Percentiles rank a stretch among this genome's conserved stretches.
Evolutionary conservation across 345 rosid genomes (phyloP).

Genomic region (Lagerstroemia speciosa): DNA sequence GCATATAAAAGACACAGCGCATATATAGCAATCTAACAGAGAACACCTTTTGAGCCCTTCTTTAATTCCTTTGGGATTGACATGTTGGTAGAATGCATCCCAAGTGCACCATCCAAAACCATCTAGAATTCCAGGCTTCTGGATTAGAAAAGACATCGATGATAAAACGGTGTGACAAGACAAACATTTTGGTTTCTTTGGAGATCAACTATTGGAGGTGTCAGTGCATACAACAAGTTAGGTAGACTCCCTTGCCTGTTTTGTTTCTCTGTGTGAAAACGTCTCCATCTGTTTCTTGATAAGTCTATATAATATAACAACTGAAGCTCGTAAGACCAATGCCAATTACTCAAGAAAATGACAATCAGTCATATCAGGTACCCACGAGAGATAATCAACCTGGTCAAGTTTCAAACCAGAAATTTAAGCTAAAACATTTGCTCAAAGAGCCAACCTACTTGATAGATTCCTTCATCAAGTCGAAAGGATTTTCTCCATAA

Average conservation of each 20-base stretch:
- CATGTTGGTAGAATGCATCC: slow-evolving; percentile 51
- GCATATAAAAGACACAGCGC: neutral
- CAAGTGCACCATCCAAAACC: slow-evolving; percentile 63
- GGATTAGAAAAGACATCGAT: slow-evolving; percentile 13
- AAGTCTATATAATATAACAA: slow-evolving; percentile 30
- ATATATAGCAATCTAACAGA: neutral
- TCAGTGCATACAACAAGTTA: neutral
- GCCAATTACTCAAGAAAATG: neutral
- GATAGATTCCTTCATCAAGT: slow-evolving; percentile 49
- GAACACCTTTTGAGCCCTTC: slow-evolving; percentile 41
- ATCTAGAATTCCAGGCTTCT: slow-evolving; percentile 49
- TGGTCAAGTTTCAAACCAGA: neutral
- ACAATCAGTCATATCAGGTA: neutral
- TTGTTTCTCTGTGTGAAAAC: slow-evolving; percentile 35
- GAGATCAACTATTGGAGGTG: neutral
- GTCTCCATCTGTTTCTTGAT: slow-evolving; percentile 36
- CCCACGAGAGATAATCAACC: neutral
- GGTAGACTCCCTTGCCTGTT: slow-evolving; percentile 32
- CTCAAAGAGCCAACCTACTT: slow-evolving; percentile 38
- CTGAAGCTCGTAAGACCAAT: slow-evolving; percentile 5
- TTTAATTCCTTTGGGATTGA: slow-evolving; percentile 46
- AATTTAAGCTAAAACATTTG: slow-evolving; percentile 15
- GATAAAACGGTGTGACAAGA: neutral
- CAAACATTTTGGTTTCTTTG: neutral
- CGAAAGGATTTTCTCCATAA: slow-evolving; percentile 44